Evolutionary conservation across 306 rosid species (phyloP), one percentile per base, ranked within the genome.

Genomic region (Cercis canadensis): DNA sequence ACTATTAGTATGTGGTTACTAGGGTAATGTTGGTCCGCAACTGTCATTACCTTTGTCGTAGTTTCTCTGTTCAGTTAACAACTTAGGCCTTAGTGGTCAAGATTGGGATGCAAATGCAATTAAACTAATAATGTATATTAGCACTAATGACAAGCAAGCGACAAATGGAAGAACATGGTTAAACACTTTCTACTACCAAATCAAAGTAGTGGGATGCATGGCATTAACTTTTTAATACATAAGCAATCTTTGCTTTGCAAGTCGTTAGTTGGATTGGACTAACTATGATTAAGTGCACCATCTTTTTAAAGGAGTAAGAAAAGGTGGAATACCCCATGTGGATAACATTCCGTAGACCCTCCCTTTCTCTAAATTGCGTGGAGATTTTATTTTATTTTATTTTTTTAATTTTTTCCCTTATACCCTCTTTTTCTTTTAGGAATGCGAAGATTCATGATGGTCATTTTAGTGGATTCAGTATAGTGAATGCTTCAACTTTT

Each of bases 391-490:
- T 51, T 69, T 55, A 62, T 37, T 19, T 37, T 74, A 3, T 7
- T 34, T 34, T 34, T 34, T 34, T 34, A 7, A n/a, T n/a, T n/a
- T n/a, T n/a, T n/a, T n/a, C n/a, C 67, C 80, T 69, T 57, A 63
- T 33, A 4, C 13, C 70, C 49, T 63, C 87, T 83, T 78, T 87
- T 83, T 45, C 81, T 78, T 84, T 82, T 73, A 58, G 33, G 75
- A 62, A 69, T 68, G 58, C 78, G 59, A 82, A 84, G 92, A 87
- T 87, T 82, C 94, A 87, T 79, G 57, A 81, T 90, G 84, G 78
- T 79, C 75, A 45, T 76, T 86, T 79, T 79, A 79, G 89, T 88
- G 92, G 96, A 83, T 83, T 88, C 85, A 70, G 85, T 75, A 74
- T 78, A 79, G 81, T 71, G 89, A 87, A 79, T 88, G 87, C 85